These are phyloP conservation scores for Anastatica hierochuntica DNA, from an alignment of 345 rosid species.

Conservation along the genomic window DNA sequence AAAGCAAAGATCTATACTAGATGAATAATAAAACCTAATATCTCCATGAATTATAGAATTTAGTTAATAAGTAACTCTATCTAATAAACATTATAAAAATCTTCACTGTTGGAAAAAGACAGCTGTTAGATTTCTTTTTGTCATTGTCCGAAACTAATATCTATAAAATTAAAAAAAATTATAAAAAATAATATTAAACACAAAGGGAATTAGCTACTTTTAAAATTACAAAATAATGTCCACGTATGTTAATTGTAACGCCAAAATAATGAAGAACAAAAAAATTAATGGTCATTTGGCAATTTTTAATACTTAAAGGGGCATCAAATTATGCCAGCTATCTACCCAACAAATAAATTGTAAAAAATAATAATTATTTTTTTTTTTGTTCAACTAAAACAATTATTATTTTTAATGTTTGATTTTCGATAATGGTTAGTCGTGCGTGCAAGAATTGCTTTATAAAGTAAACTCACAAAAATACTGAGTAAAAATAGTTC, in stretches of 20 bases:
- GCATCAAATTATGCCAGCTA: conserved; percentile 27
- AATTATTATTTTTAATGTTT: background rate
- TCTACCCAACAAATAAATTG: conserved; percentile 22
- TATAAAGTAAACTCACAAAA: background rate
- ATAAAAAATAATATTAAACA: background rate
- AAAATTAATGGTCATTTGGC: background rate
- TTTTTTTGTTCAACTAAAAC: too few species aligned
- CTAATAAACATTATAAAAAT: background rate
- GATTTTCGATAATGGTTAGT: conserved; percentile 17
- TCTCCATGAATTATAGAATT: too few species aligned
- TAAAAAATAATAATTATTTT: background rate
- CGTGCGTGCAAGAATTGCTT: conserved; percentile 32
- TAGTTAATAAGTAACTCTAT: too few species aligned
- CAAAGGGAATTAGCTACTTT: background rate
- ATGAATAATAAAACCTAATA: too few species aligned
- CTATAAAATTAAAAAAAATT: background rate
- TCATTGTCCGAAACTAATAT: background rate
- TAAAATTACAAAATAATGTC: conserved; percentile 9
- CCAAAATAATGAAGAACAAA: conserved; percentile 4
- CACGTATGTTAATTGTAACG: conserved; percentile 21
- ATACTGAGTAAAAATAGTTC: conserved; percentile 9
- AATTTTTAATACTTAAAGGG: background rate
- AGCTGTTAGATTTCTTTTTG: background rate
- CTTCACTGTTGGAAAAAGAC: conserved; percentile 1
- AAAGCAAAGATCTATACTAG: too few species aligned